phyloP scores from a whole-genome alignment of 441 rosid genomes.

The Brassica hybrid region DNA sequence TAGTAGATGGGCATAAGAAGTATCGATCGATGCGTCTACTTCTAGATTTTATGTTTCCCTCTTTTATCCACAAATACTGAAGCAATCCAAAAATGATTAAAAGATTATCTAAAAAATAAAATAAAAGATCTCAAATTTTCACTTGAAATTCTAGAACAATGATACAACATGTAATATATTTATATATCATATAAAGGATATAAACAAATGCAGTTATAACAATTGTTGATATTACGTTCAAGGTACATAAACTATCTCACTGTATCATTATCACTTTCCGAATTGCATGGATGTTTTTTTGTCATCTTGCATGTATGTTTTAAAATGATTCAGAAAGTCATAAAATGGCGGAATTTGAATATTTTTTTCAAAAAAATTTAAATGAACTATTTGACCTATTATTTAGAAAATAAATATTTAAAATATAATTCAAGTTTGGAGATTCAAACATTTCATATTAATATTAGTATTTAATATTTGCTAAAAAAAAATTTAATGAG shows the following conservation, averaged over 20 bases:
- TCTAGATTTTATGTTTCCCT: not conserved
- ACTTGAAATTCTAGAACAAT: not conserved
- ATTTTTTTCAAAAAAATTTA: no score
- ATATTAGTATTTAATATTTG: no score
- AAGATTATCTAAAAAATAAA: no score
- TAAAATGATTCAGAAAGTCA: no score
- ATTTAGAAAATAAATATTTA: no score
- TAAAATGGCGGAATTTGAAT: no score
- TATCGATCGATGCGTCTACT: not conserved
- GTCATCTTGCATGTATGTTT: no score
- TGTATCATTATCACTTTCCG: not conserved
- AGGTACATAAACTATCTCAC: not conserved
- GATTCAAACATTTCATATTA: no score
- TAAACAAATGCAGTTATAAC: no score
- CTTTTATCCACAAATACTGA: not conserved
- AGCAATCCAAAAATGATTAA: constrained; percentile 2
- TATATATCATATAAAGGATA: not conserved
- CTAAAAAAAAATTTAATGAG: no score
- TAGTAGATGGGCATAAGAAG: not conserved
- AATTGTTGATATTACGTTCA: not conserved
- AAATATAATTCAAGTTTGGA: no score
- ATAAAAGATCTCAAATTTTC: not conserved
- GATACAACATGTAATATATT: not conserved
- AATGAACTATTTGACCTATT: no score
- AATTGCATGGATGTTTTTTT: not conserved